phyloP scores from a whole-genome alignment of 2,329 filamentous ascomycete genomes.

The Fusarium pseudocircinatum region DNA sequence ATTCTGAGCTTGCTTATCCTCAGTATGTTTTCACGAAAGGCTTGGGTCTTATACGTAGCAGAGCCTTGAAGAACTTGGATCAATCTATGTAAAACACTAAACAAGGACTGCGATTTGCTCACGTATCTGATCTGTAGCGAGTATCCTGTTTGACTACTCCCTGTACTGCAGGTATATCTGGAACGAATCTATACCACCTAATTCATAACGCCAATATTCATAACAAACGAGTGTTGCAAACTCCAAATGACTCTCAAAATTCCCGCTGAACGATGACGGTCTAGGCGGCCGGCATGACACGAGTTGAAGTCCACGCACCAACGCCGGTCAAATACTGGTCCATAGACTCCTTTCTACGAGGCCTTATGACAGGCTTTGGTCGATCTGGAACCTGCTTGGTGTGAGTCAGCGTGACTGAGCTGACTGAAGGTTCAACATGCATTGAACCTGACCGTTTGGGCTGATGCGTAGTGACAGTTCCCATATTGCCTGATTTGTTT shows the following conservation, averaged over 20 bases:
- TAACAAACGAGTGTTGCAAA: not conserved
- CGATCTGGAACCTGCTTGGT: not conserved
- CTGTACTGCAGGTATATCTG: accelerated
- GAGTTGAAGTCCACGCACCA: not conserved
- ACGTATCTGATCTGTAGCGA: not conserved
- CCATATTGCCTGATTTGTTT: not conserved
- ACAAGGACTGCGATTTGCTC: not conserved
- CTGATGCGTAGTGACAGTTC: not conserved
- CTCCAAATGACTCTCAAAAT: too few species aligned
- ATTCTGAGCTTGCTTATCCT: accelerated
- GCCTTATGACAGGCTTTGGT: not conserved
- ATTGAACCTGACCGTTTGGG: not conserved
- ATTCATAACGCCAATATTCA: accelerated
- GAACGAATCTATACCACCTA: not conserved
- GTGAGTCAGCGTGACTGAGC: not conserved
- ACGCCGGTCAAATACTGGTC: not conserved
- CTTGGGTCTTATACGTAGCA: accelerated
- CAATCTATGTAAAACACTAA: not conserved
- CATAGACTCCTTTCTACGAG: not conserved
- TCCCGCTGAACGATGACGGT: accelerated
- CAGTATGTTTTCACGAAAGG: accelerated
- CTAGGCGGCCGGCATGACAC: not conserved
- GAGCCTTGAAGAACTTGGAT: accelerated
- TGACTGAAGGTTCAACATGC: not conserved
- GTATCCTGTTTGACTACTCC: not conserved